Evolutionary conservation across 768 basidiomycete genomes (phyloP), one percentile per base, ranked within the genome.

Genomic region (Russula sp.): DNA sequence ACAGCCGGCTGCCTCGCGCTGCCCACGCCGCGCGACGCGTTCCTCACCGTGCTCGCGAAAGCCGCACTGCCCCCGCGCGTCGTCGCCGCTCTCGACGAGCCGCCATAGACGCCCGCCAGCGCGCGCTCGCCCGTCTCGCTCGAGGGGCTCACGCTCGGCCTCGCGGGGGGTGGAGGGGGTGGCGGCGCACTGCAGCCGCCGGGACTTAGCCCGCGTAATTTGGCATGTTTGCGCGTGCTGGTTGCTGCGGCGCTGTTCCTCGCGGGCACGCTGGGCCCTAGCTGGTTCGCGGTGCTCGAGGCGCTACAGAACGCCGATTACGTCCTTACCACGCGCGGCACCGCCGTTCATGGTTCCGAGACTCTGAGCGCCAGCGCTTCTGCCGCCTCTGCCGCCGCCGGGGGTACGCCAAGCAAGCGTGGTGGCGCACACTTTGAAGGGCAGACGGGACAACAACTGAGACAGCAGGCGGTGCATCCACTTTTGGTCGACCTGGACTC

Each of bases 291-390:
- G n/a, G n/a, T n/a, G n/a, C n/a, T n/a, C n/a, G n/a, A n/a, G n/a
- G n/a, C n/a, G n/a, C n/a, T n/a, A n/a, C n/a, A n/a, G n/a, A 86
- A 94, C 66, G 95, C 96, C 8, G 94, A 96, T 68, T 93, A 93
- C 68, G 90, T 99, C 20, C 77, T 98, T 22, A 83, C 82, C 10
- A 76, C 61, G 80, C 67, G 87, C 84, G 73, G 83, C 78, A 38
- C 67, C 61, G n/a, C 67, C 39, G 16, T 32, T 49, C 18, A 66
- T 63, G 11, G 29, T 58, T 18, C 35, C 1, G 56, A 58, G 5
- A 41, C 61, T 6, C 42, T 60, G 25, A 62, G 55, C 59, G 65
- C 67, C 54, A 63, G 68, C 36, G 60, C 67, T 39, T n/a, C n/a
- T n/a, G n/a, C n/a, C n/a, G n/a, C n/a, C n/a, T n/a, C n/a, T n/a